These are phyloP conservation scores for Aspergillus felis DNA, from an alignment of 2,329 filamentous ascomycete genomes.

Conservation along the genomic window DNA sequence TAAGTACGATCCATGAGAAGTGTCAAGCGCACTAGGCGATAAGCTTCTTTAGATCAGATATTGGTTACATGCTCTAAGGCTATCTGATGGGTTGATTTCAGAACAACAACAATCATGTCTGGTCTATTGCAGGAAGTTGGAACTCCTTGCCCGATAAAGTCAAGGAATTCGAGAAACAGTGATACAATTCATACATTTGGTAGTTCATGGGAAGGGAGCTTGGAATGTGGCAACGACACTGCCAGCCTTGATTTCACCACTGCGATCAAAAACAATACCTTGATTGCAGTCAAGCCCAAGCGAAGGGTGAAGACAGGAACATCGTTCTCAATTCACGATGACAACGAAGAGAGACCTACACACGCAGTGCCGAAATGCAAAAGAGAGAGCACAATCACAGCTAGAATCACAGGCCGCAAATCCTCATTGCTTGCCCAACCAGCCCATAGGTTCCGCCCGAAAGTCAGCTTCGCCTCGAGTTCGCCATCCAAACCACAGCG, in stretches of 20 bases:
- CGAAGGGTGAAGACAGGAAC: constrained; percentile 23
- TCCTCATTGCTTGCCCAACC: constrained; percentile 38
- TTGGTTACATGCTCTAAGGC: neutral
- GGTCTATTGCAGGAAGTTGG: constrained; percentile 20
- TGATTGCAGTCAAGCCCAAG: constrained; percentile 27
- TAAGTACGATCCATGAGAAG: neutral
- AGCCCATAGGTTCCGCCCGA: constrained; percentile 37
- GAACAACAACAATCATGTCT: constrained; percentile 19
- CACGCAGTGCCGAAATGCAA: constrained; percentile 11
- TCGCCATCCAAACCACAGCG: constrained; percentile 14
- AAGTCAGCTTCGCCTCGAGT: constrained; percentile 24
- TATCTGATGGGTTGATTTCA: neutral
- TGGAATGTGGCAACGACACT: constrained; percentile 31
- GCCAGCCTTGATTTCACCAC: constrained; percentile 40
- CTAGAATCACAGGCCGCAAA: constrained; percentile 17
- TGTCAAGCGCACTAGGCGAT: neutral
- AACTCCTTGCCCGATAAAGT: constrained; percentile 33
- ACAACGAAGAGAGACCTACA: constrained; percentile 18
- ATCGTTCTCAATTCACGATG: constrained; percentile 39
- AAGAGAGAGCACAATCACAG: constrained; percentile 15
- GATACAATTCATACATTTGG: constrained; percentile 17
- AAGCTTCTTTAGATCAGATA: neutral
- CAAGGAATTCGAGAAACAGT: constrained; percentile 17
- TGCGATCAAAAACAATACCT: constrained; percentile 30
- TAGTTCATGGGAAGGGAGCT: constrained; percentile 23